These are phyloP conservation scores for Saccharomycopsis olivae DNA, from an alignment of 805 yeast species.

Conservation along the genomic window DNA sequence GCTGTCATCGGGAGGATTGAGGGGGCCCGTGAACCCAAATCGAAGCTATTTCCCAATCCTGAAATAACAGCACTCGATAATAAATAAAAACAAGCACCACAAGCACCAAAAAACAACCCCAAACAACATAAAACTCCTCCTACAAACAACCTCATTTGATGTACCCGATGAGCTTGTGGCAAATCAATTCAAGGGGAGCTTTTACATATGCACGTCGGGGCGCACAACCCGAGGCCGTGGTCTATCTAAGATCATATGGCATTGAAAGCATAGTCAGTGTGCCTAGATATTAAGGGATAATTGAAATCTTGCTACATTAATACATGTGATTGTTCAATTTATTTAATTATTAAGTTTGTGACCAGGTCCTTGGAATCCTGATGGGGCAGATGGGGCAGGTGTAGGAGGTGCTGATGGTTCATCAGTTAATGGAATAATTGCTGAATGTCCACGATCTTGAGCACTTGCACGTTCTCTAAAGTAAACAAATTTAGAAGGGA, in stretches of 20 bases:
- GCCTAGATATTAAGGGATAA: no score
- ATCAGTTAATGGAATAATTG: conserved; percentile 17
- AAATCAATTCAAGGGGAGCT: no score
- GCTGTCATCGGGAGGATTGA: conserved; percentile 17
- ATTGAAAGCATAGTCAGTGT: no score
- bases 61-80: conserved; percentile 4
- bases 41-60: conserved; percentile 9
- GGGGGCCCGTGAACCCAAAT: conserved; percentile 11
- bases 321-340: no score
- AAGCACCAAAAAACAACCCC: conserved; percentile 2
- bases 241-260: no score
- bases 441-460: conserved; percentile 26
- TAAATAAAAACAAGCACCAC: conserved; percentile 10
- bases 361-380: conserved; percentile 14
- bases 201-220: no score
- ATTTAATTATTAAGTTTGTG: no score
- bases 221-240: no score
- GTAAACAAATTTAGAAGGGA: conserved; percentile 46
- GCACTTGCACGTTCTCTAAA: conserved; percentile 52
- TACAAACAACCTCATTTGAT: conserved; percentile 7
- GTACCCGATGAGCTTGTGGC: background rate
- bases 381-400: conserved; percentile 1
- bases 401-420: conserved; percentile 15
- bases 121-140: conserved; percentile 8
- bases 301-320: no score